Evolutionary conservation across 2,329 filamentous ascomycete species (phyloP), one percentile per base, ranked within the genome.

Genomic region (Parastagonospora nodorum): DNA sequence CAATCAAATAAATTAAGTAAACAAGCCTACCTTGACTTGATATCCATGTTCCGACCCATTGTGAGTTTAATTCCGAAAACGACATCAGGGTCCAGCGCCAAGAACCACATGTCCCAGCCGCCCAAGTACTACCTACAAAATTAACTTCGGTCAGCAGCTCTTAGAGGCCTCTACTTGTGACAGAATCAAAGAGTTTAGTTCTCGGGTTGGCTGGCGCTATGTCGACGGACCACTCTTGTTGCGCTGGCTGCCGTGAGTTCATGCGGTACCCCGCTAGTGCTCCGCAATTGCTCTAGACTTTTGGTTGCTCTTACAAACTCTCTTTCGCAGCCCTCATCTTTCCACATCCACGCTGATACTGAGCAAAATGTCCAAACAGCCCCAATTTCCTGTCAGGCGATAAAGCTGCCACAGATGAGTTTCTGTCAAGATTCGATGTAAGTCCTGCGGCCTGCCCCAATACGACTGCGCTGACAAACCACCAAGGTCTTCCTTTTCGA

Each of bases 351-450:
- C n/a, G 2, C 11, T 27, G n/a, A 29, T 8, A 28, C 15, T 8
- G 7, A 32, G 16, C 40, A 11, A 27, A 42, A 44, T 48, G 12
- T 29, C 48, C 9, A 15, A 68, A 5, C 59, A 59, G 32, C 77
- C 79, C 16, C 71, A 78, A 63, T 84, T 84, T 92, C 69, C 81
- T 99, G 59, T 93, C 88, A 32, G 92, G 92, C 72, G 86, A 97
- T 69, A 82, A 83, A 57, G 79, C 83, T 51, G 89, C 84, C 38
- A 89, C 97, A 62, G 84, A 88, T 42, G 86, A 88, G 44, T 99
- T 99, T 72, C 80, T 99, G 54, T 88, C 90, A 76, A 85, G 85
- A 70, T 99, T 97, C 70, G 94, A 99, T 80, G 94, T 96, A 77
- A 77, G 91, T 80, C 2, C 7, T 24, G 32, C 41, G 30, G 30